Base-by-base conservation (phyloP, 345 rosid genomes). In the Citrus australasica region DNA sequence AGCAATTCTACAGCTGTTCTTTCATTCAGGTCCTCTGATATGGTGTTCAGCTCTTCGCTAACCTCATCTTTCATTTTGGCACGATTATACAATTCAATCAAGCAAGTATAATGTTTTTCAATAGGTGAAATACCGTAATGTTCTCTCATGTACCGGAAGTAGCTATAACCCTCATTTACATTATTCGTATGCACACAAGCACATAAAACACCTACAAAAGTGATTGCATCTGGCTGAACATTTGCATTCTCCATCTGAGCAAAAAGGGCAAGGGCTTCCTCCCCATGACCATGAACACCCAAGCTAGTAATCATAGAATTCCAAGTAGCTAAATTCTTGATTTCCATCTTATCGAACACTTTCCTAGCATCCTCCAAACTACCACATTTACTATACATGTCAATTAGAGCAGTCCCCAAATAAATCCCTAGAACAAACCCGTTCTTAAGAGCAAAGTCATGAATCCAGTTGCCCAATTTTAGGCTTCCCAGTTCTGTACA, bases 271-370 rank as follows among this genome's bases (percentile, higher is more conserved):
- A 91, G 84, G 69, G 94, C 95, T 81, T 89, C 92, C 25, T 82
- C 87, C 9, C 90, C 92, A 76, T n/a, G 82, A 3, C 97, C 97
- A 76, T 93, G 95, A 73, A 93, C 92, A 1, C 95, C 97, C 80
- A 89, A 88, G 81, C 95, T 89, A 73, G 94, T 87, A 60, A 93
- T 91, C 97, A 93, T 93, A 4, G 95, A 69, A 69, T 90, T 93
- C 95, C 97, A 90, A 28, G 94, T 87, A 22, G 93, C 94, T 80
- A 91, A 80, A 73, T 85, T 90, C 88, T 82, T 90, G 42, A 63
- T 68, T 76, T 80, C 56, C 91, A 89, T 82, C 35, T 80, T 81
- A 53, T 85, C 85, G 81, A 91, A 93, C 7, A 91, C 95, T 73
- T 76, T 69, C 69, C 85, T 88, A 37, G 94, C 92, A 61, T 87